phyloP scores from a whole-genome alignment of 2,329 filamentous ascomycete species.

The Talaromyces sp. region DNA sequence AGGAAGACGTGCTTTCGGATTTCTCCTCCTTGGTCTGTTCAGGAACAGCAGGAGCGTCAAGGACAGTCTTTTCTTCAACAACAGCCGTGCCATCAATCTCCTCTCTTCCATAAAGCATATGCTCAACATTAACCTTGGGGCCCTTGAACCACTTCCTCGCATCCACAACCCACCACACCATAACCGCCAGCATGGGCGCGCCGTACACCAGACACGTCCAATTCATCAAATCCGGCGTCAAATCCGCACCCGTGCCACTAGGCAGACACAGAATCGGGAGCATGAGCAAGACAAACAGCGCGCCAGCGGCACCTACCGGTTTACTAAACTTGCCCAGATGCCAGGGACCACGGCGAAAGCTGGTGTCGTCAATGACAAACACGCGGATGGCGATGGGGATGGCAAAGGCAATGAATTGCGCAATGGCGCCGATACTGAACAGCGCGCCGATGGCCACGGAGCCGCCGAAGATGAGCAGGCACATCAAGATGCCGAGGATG shows the following conservation, averaged over 20 bases:
- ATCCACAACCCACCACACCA: conserved; percentile 59
- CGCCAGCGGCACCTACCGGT: conserved; percentile 53
- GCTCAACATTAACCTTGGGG: conserved; percentile 62
- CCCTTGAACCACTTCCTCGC: conserved; percentile 66
- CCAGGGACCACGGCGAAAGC: conserved; percentile 64
- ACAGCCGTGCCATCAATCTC: conserved; percentile 1
- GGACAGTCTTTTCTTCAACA: neutral
- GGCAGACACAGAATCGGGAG: conserved; percentile 64
- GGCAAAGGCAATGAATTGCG: conserved; percentile 53
- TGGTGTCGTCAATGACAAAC: conserved; percentile 49
- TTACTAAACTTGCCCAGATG: conserved; percentile 57
- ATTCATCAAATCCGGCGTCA: conserved; percentile 56
- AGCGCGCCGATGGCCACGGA: conserved; percentile 59
- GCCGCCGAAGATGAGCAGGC: conserved; percentile 62
- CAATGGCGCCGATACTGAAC: conserved; percentile 66
- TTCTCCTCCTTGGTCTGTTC: neutral
- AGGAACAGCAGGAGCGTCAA: neutral
- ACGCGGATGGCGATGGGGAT: conserved; percentile 41
- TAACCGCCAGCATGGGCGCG: conserved; percentile 54
- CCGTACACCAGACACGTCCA: conserved; percentile 65
- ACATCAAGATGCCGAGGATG: conserved; percentile 53
- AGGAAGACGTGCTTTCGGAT: neutral
- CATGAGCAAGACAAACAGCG: conserved; percentile 59
- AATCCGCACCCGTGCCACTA: conserved; percentile 48
- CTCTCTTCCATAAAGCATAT: conserved; percentile 29